A percentile compares a stretch with the other conserved stretches of the same genome.
Evolutionary conservation across 768 basidiomycete genomes (phyloP).

Genomic region (Hortiboletus flavorubellus): DNA sequence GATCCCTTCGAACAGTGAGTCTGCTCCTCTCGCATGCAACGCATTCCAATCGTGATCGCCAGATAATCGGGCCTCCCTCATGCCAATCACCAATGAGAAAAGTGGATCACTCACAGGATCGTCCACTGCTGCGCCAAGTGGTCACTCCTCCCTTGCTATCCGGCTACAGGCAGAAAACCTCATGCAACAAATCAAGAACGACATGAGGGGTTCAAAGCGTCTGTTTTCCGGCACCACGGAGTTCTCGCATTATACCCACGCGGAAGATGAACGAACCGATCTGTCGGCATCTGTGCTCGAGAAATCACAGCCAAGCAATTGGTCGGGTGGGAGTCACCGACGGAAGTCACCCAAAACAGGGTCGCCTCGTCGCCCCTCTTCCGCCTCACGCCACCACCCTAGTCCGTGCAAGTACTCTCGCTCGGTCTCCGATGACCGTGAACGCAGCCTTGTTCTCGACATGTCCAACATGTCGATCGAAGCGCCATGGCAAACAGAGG

Average conservation of each 20-base stretch:
- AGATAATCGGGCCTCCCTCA: conserved; percentile 12
- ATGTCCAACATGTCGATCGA: conserved; percentile 45
- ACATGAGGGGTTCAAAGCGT: conserved; percentile 67
- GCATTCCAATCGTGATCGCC: conserved; percentile 1
- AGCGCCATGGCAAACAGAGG: conserved; percentile 31
- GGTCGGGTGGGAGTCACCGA: conserved; percentile 29
- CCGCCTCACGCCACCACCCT: conserved; percentile 35
- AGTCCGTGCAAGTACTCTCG: conserved; percentile 45
- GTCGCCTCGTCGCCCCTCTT: conserved; percentile 32
- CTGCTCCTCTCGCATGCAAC: background rate
- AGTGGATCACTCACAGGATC: conserved; percentile 25
- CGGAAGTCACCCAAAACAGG: conserved; percentile 24
- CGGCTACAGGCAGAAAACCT: conserved; percentile 73
- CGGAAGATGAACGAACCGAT: conserved; percentile 17
- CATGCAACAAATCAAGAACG: conserved; percentile 83
- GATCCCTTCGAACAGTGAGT: conserved; percentile 16
- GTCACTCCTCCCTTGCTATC: conserved; percentile 64
- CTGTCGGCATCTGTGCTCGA: conserved; percentile 9
- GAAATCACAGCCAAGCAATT: conserved; percentile 22
- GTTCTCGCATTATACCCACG: conserved; percentile 37
- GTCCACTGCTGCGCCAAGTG: conserved; percentile 31
- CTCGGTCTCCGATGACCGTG: conserved; percentile 40
- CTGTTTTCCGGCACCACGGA: conserved; percentile 68
- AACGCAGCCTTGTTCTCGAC: conserved; percentile 39
- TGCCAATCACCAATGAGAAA: conserved; percentile 15